Conservation (phyloP, 1,284 basidiomycete genomes). For the Farysia itapuensis region DNA sequence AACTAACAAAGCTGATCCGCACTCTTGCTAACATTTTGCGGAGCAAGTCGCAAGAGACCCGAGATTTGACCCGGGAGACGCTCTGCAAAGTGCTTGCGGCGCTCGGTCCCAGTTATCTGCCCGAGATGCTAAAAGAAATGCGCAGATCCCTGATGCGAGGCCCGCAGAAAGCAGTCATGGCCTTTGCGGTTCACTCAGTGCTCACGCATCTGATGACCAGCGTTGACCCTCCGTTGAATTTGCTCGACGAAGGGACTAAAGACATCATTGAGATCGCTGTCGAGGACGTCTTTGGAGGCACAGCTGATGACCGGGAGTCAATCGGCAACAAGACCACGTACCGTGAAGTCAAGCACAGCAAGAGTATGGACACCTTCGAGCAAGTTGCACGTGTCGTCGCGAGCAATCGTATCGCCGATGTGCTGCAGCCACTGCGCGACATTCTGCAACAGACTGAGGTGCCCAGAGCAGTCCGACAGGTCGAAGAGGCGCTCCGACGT, state of each 20-base stretch:
- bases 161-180: slow-evolving; percentile 89
- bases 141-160: slow-evolving; percentile 81
- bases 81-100: slow-evolving; percentile 77
- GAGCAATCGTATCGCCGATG: slow-evolving; percentile 67
- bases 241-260: slow-evolving; percentile 71
- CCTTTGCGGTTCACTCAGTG: slow-evolving; percentile 80
- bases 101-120: slow-evolving; percentile 75
- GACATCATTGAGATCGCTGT: slow-evolving; percentile 78
- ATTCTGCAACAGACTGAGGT: slow-evolving; percentile 85
- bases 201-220: slow-evolving; percentile 67
- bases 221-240: slow-evolving; percentile 65
- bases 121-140: slow-evolving; percentile 76
- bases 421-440: slow-evolving; percentile 78
- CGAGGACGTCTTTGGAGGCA: slow-evolving; percentile 93
- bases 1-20: slow-evolving; percentile 78
- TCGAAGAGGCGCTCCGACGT: slow-evolving; percentile 84
- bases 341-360: slow-evolving; percentile 54
- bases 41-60: slow-evolving; percentile 88
- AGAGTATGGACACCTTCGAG: slow-evolving; percentile 58
- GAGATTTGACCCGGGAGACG: slow-evolving; percentile 83
- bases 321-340: slow-evolving; percentile 88
- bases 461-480: slow-evolving; percentile 77
- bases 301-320: slow-evolving; percentile 81
- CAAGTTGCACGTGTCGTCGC: slow-evolving; percentile 48
- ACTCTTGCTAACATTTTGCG: slow-evolving; percentile 83